These are phyloP conservation scores for Zygosaccharomyces sapae DNA, from an alignment of 1,139 yeast species.

Conservation along the genomic window DNA sequence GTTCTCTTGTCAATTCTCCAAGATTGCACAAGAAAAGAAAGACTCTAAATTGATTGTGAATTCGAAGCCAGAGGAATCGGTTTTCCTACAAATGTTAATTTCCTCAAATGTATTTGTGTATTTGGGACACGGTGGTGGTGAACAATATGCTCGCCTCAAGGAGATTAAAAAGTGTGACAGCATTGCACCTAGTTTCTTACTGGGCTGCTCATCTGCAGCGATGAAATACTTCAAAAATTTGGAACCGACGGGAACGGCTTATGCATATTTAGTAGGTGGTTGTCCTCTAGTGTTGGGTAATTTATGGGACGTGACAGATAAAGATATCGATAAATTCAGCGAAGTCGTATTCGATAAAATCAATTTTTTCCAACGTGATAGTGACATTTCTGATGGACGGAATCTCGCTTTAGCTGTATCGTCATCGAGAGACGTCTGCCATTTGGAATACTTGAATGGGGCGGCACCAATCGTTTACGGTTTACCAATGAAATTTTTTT, in stretches of 20 bases:
- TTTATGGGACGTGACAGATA: slow-evolving; percentile 96
- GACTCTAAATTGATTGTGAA: slow-evolving; percentile 59
- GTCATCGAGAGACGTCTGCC: slow-evolving; percentile 58
- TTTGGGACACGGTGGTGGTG: slow-evolving; percentile 96
- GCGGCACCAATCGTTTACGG: slow-evolving; percentile 83
- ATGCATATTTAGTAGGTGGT: slow-evolving; percentile 73
- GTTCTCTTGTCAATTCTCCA: slow-evolving; percentile 47
- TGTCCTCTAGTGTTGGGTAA: slow-evolving; percentile 81
- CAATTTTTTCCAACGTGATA: slow-evolving; percentile 45
- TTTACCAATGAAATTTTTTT: slow-evolving; percentile 43
- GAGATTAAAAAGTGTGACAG: slow-evolving; percentile 42
- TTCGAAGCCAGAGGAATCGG: slow-evolving; percentile 52
- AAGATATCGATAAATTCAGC: slow-evolving; percentile 82
- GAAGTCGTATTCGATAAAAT: slow-evolving; percentile 53
- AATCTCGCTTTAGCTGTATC: slow-evolving; percentile 44
- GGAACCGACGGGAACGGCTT: slow-evolving; percentile 73
- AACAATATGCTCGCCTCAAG: slow-evolving; percentile 61
- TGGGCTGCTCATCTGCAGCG: slow-evolving; percentile 90
- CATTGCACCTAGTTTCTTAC: slow-evolving; percentile 68
- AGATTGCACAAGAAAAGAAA: slow-evolving; percentile 21
- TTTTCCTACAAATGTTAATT: slow-evolving; percentile 42
- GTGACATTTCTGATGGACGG: slow-evolving; percentile 6
- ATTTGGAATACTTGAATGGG: slow-evolving; percentile 64
- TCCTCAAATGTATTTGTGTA: slow-evolving; percentile 60
- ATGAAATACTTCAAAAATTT: slow-evolving; percentile 55